These are phyloP conservation scores for Fraxinus dipetala DNA, from an alignment of 305 asterid genomes.

Conservation along the genomic window DNA sequence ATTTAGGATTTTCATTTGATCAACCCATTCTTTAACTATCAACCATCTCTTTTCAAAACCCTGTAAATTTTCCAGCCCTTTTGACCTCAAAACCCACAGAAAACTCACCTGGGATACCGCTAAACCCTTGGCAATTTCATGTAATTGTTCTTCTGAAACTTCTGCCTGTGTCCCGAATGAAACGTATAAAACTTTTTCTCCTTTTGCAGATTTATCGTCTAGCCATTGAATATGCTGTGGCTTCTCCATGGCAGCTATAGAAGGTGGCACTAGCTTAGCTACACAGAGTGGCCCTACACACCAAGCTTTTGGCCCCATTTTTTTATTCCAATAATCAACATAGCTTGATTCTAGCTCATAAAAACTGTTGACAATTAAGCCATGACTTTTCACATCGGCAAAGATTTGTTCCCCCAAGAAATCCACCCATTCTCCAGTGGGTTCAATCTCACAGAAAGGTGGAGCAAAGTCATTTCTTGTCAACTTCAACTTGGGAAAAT, in stretches of 20 bases:
- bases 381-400: constrained; percentile 42
- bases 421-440: constrained; percentile 43
- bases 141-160: constrained; percentile 42
- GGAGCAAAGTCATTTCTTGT: constrained; percentile 55
- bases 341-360: constrained; percentile 45
- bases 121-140: constrained; percentile 47
- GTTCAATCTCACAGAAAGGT: constrained; percentile 43
- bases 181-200: constrained; percentile 46
- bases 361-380: constrained; percentile 48
- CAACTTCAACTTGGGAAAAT: constrained; percentile 34
- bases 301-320: constrained; percentile 44
- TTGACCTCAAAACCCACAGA: constrained; percentile 50
- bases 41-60: constrained; percentile 40
- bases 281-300: constrained; percentile 60
- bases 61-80: background rate
- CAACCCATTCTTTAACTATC: constrained; percentile 56
- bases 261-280: constrained; percentile 12
- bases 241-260: background rate
- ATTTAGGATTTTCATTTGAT: constrained; percentile 42
- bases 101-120: constrained; percentile 45
- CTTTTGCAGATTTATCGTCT: constrained; percentile 31
- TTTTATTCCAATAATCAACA: constrained; percentile 44
- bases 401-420: constrained; percentile 37
- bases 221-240: constrained; percentile 36
- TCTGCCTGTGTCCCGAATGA: constrained; percentile 76